Base-by-base conservation (phyloP, 257 asterid genomes). In the Lycium ferocissimum region DNA sequence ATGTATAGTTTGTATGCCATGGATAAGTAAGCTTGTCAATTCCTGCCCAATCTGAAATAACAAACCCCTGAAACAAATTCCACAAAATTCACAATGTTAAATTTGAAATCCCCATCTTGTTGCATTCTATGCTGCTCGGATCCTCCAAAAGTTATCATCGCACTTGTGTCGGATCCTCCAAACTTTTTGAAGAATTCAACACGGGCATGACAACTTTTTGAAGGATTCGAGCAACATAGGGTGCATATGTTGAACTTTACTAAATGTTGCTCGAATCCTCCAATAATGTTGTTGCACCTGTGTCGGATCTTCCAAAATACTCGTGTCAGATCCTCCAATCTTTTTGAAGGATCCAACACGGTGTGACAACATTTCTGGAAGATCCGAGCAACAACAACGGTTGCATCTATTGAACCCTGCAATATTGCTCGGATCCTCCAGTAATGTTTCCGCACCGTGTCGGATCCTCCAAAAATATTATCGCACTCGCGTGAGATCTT, bases 1-100 rank as follows among this genome's bases (percentile, higher is more conserved):
- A 84, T 78, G 86, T 84, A 58, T 84, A 84, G 70, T 84, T 84
- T 26, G 76, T 43, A 53, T 78, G 86, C 80, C 62, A 66, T 14
- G 81, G 78, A 83, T 72, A 65, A n/a, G 83, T 78, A 65, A 84
- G 47, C 80, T 57, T 61, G 63, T 84, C 86, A 62, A 84, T 84
- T 17, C 79, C 86, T 33, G 58, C 75, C 83, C 83, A 84, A 40
- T 84, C 86, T 76, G 86, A 76, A 58, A 84, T 78, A 76, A 84
- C 86, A 78, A 84, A 84, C 1, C 86, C 86, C 86, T 84, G 86
- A 33, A 62, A 78, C 26, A 76, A 12, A 26, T 76, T 13, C 26
- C 81, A 51, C 2, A 49, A 76, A 7, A 75, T 26, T 26, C 4
- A 53, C 9, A 78, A 7, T 1, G 40, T 78, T 53, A 78, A 40